Percentiles rank a stretch among this genome's conserved stretches.
Conservation (phyloP, 2,329 filamentous ascomycete genomes). For the Domatiomyces catenatus region DNA sequence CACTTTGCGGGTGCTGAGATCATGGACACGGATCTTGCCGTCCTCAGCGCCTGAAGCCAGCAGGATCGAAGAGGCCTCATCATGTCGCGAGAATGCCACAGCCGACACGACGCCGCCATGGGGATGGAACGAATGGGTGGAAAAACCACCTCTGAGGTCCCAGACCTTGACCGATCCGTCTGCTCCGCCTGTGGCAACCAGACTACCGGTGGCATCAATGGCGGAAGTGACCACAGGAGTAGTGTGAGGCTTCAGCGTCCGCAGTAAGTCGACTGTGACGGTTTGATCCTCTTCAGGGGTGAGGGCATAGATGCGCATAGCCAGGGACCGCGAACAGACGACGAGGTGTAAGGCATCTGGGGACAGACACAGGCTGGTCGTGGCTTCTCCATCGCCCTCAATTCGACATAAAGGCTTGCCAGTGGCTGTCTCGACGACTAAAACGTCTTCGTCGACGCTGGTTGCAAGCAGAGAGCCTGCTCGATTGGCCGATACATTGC, state of each 20-base stretch:
- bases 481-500: slow-evolving; percentile 68
- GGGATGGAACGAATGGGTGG: slow-evolving; percentile 88
- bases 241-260: slow-evolving; percentile 75
- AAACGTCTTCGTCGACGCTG: slow-evolving; percentile 77
- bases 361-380: slow-evolving; percentile 47
- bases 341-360: slow-evolving; percentile 78
- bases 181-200: slow-evolving; percentile 82
- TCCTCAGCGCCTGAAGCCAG: slow-evolving; percentile 88
- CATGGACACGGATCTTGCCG: slow-evolving; percentile 82
- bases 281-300: slow-evolving; percentile 41
- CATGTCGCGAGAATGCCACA: slow-evolving; percentile 66
- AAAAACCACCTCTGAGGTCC: slow-evolving; percentile 75
- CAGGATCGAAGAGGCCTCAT: slow-evolving; percentile 36
- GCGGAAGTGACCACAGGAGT: slow-evolving; percentile 79
- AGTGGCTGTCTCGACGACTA: slow-evolving; percentile 71
- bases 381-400: slow-evolving; percentile 59
- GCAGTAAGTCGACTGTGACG: slow-evolving; percentile 49
- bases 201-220: slow-evolving; percentile 71
- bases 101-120: slow-evolving; percentile 85
- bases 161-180: slow-evolving; percentile 93
- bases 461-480: slow-evolving; percentile 71
- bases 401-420: slow-evolving; percentile 70
- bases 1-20: slow-evolving; percentile 67
- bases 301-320: slow-evolving; percentile 80
- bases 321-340: slow-evolving; percentile 84